Base-by-base conservation (phyloP, 108 stramenopile species). In the Skeletonema grethae region DNA sequence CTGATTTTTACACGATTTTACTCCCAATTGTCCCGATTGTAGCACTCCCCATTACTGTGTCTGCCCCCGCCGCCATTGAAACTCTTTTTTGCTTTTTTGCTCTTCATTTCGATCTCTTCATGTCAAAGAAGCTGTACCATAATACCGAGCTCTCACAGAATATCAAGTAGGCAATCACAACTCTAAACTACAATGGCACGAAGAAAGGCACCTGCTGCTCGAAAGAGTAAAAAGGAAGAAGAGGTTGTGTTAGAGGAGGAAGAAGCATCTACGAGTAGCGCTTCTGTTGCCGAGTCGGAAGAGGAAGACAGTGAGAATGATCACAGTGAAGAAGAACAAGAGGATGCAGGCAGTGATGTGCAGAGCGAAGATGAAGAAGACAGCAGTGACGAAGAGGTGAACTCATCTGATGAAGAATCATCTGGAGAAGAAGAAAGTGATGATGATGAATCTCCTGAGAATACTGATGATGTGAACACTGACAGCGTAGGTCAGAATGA, bases 251-350 rank as follows among this genome's bases (percentile, higher is more conserved):
- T 34, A 46, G 71, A 64, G 48, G 35, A 72, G 7, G 71, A 72
- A 7, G 61, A 57, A 45, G 62, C 24, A 32, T 34, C 45, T 32
- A 63, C 71, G 11, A 72, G 61, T 34, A 72, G 61, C 32, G 62
- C 71, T 0, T 65, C 65, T 20, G 61, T 50, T 24, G 66, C n/a
- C 25, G 61, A 57, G 16, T 65, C 25, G 29, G 63, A 63, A 15
- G 68, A 59, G 7, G 59, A 16, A 39, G 35, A 50, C 12, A 56
- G 32, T 15, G 25, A 41, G 1, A 48, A 68, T 15, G 73, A 75
- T 16, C 43, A 71, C 67, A 69, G 56, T 46, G 78, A 82, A 61
- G 78, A 82, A 61, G 50, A 38, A 12, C 73, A 56, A n/a, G 79
- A 66, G 32, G 25, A 28, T 28, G 32, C 32, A 24, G 57, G 61